These are phyloP conservation scores for Pythium angustatum DNA, from an alignment of 352 stramenopile species.

Conservation along the genomic window DNA sequence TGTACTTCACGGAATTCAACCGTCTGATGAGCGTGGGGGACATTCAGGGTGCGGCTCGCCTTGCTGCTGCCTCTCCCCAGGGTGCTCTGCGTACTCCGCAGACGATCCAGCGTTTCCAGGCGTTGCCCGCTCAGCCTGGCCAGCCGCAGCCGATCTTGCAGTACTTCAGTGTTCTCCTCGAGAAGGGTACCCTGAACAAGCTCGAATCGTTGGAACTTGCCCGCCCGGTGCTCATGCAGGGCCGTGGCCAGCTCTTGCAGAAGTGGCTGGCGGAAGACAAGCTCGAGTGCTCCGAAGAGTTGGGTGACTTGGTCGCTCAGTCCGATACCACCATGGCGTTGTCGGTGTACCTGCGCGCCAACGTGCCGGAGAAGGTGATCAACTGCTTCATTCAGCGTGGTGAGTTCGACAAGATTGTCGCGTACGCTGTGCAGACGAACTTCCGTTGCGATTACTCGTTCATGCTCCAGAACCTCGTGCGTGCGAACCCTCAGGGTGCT, in stretches of 20 bases:
- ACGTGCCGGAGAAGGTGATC: slow-evolving; percentile 99
- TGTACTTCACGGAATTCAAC: slow-evolving; percentile 99
- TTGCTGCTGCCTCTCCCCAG: slow-evolving; percentile 91
- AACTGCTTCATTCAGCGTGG: slow-evolving; percentile 99
- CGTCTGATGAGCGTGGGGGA: slow-evolving; percentile 87
- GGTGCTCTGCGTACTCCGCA: slow-evolving; percentile 95
- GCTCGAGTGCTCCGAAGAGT: slow-evolving; percentile 96
- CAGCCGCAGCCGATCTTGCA: slow-evolving; percentile 98
- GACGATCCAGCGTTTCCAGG: slow-evolving; percentile 99
- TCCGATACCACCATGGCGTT: slow-evolving; percentile 98
- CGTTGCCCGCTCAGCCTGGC: slow-evolving; percentile 96
- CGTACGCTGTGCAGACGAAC: slow-evolving; percentile 93
- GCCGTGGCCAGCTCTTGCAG: slow-evolving; percentile 97
- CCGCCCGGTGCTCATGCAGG: slow-evolving; percentile 97
- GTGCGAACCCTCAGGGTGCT: slow-evolving; percentile 96
- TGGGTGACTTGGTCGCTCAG: slow-evolving; percentile 96
- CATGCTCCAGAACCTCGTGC: slow-evolving; percentile 99
- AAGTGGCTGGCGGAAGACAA: slow-evolving; percentile 99
- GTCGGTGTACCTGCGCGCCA: slow-evolving; percentile 96
- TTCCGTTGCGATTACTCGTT: slow-evolving; percentile 99
- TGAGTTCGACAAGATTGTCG: slow-evolving; percentile 99
- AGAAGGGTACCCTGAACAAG: slow-evolving; percentile 98
- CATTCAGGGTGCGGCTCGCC: slow-evolving; percentile 80
- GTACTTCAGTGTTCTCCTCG: slow-evolving; percentile 99
- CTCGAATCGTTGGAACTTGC: slow-evolving; percentile 99